Evolutionary conservation across 2,329 filamentous ascomycete genomes (phyloP), one percentile per base, ranked within the genome.

Genomic region (Blastomyces emzantsi): DNA sequence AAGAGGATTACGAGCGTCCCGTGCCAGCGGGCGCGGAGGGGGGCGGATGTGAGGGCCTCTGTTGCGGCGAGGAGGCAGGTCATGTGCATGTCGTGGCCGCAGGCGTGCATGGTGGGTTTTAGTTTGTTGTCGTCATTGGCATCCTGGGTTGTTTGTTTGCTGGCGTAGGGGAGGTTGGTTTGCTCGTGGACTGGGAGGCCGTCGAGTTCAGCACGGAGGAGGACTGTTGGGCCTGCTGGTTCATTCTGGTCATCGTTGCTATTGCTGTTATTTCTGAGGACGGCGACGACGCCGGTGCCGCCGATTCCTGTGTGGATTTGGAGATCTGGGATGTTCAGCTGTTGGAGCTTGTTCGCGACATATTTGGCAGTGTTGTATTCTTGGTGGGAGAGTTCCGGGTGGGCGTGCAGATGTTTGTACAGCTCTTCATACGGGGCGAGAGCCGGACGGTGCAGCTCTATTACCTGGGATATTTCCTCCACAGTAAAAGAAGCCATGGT

Each of bases 1-100:
- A 90, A 90, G 2, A 85, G 73, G 7, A 87, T 71, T 5, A 90
- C 74, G 25, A 90, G 68, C 0, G 85, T 89, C 0, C 87, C 87
- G 11, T 71, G 76, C 87, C 87, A 90, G 0, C 66, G 41, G 0
- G 78, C 67, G n/a, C 73, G 76, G 0, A 75, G 71, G 0, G 72
- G 9, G 72, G 0, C 78, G 72, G 17, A 22, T 25, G 55, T 5
- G 0, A 90, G 75, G 0, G 77, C 76, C 60, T 83, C 78, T 0
- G 82, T 79, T 0, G 82, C 81, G 0, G 80, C 83, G 0, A 87
- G 76, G 0, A 86, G 73, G 62, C 77, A 77, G 0, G 83, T 83
- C 55, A 85, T 82, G 68, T 86, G 84, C 80, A 85, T 82, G 66
- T 84, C 82, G 68, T 85, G 84, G 1, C 83, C 84, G 67, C 84